Percentiles rank a stretch among this genome's conserved stretches.
Evolutionary conservation across 768 basidiomycete genomes (phyloP).

Genomic region (Leccinum truebloodii): DNA sequence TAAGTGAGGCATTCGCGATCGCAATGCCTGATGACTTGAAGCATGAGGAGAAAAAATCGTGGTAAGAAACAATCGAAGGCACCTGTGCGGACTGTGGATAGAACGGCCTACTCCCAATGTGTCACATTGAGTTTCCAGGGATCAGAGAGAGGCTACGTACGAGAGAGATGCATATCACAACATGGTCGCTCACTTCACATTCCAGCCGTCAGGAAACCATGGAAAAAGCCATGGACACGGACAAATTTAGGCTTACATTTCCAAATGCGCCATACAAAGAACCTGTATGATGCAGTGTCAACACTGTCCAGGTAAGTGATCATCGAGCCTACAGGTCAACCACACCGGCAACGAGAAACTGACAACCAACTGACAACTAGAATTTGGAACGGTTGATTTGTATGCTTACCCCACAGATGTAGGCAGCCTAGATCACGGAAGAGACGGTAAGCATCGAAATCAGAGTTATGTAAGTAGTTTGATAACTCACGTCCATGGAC

Average conservation of each 20-base stretch:
- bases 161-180: conserved; percentile 10
- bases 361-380: not conserved
- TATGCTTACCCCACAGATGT: conserved; percentile 10
- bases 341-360: conserved; percentile 4
- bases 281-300: conserved; percentile 4
- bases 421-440: conserved; percentile 6
- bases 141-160: conserved; percentile 5
- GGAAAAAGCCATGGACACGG: not conserved
- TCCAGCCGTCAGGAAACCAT: not conserved
- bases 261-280: conserved; percentile 23
- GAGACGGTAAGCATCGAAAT: not conserved
- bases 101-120: not conserved
- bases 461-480: not conserved
- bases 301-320: not conserved
- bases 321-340: conserved; percentile 6
- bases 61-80: not conserved
- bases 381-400: not conserved
- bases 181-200: conserved; percentile 14
- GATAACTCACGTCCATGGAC: conserved; percentile 11
- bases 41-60: not conserved
- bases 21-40: not conserved
- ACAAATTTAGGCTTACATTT: conserved; percentile 11
- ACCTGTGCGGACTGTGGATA: conserved; percentile 17
- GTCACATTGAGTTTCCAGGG: not conserved
- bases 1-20: not conserved